phyloP scores from a whole-genome alignment of 139 green algal species.

The Chlamydomonas eustigma region DNA sequence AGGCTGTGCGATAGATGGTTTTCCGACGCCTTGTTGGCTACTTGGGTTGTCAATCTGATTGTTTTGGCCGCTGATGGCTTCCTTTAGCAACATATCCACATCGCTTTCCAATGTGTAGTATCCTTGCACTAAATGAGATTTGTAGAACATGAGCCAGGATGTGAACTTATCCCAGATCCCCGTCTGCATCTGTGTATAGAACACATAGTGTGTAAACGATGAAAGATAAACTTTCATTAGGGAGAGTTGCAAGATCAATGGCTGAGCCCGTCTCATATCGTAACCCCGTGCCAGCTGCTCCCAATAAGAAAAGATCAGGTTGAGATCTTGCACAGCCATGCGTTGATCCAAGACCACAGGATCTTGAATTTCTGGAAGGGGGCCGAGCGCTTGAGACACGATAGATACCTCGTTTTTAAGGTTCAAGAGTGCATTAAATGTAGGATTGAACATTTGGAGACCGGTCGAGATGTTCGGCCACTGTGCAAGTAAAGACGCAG shows the following conservation, averaged over 20 bases:
- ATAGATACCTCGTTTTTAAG: not conserved
- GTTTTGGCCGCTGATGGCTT: not conserved
- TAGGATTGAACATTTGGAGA: not conserved
- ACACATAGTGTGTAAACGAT: not conserved
- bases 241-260: not conserved
- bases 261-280: not conserved
- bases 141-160: not conserved
- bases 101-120: not conserved
- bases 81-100: not conserved
- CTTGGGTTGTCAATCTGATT: not conserved
- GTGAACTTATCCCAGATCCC: not conserved
- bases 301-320: not conserved
- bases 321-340: not conserved
- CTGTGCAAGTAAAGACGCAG: not conserved
- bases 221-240: not conserved
- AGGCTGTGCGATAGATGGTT: no score
- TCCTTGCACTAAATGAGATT: no score
- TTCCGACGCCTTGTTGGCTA: not conserved
- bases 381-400: not conserved
- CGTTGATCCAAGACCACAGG: not conserved
- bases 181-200: not conserved
- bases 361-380: not conserved
- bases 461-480: not conserved
- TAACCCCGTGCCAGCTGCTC: not conserved
- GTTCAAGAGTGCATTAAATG: not conserved